These are phyloP conservation scores for Yamadazyma aaseri DNA, from an alignment of 1,139 yeast genomes.

Conservation along the genomic window DNA sequence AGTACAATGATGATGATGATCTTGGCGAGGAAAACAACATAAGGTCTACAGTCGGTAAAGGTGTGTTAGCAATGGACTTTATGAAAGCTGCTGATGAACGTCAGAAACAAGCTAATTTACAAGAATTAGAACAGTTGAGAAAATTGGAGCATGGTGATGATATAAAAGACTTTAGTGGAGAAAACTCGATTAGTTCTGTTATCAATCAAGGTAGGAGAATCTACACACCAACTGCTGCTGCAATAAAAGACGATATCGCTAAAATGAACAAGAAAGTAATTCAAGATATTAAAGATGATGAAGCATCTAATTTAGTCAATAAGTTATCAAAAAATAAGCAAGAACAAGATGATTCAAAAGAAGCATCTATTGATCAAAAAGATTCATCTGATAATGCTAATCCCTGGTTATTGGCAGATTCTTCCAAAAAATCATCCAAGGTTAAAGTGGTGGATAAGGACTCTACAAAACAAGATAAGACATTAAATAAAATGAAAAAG, in stretches of 20 bases:
- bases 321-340: conserved; percentile 24
- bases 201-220: conserved; percentile 79
- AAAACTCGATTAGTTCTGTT: conserved; percentile 43
- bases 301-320: conserved; percentile 44
- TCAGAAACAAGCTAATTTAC: conserved; percentile 53
- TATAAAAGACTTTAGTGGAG: conserved; percentile 32
- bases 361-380: neutral
- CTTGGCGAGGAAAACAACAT: conserved; percentile 25
- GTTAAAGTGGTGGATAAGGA: conserved; percentile 55
- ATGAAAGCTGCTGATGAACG: conserved; percentile 84
- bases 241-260: conserved; percentile 41
- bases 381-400: conserved; percentile 41
- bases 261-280: conserved; percentile 39
- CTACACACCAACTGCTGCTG: conserved; percentile 69
- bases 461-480: conserved; percentile 54
- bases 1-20: conserved; percentile 36
- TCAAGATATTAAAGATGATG: conserved; percentile 57
- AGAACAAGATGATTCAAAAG: conserved; percentile 7
- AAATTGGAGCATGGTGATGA: conserved; percentile 43
- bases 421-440: conserved; percentile 49
- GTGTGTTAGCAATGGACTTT: conserved; percentile 90
- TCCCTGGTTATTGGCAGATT: conserved; percentile 66
- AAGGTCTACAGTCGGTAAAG: conserved; percentile 64
- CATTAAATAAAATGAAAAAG: conserved; percentile 52
- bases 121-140: conserved; percentile 51